Percentiles rank a stretch among this genome's conserved stretches.
Conservation (phyloP, 805 yeast genomes). For the Wickerhamiella kazuoi region DNA sequence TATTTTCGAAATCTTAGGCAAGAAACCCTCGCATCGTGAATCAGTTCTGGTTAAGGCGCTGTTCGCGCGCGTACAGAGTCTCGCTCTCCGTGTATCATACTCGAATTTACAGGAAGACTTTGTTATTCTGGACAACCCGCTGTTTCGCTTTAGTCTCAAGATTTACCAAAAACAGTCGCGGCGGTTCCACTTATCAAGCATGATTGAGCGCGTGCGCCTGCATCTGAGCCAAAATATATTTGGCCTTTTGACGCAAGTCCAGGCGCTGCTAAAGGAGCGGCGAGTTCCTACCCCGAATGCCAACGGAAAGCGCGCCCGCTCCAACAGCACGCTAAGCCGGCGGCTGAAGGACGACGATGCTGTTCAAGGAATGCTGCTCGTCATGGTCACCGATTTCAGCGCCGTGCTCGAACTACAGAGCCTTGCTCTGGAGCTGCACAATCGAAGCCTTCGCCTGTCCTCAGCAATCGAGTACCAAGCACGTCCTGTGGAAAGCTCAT, state of each 20-base stretch:
- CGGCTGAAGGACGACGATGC: neutral
- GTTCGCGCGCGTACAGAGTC: neutral
- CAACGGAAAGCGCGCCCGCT: neutral
- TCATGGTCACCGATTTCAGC: conserved; percentile 8
- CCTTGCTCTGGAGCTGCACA: conserved; percentile 12
- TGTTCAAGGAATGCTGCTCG: neutral
- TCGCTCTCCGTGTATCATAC: conserved; percentile 15
- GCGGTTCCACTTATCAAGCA: neutral
- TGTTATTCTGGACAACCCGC: conserved; percentile 17
- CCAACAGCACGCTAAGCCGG: too few relatives aligned
- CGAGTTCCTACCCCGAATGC: neutral
- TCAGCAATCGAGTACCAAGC: conserved; percentile 7
- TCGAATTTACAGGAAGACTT: conserved; percentile 19
- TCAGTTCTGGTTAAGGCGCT: neutral
- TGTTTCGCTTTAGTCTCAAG: conserved; percentile 11
- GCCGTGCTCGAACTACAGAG: conserved; percentile 8
- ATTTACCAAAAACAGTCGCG: conserved; percentile 2
- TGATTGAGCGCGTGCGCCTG: neutral
- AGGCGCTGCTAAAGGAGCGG: neutral
- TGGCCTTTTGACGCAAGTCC: neutral
- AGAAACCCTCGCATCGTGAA: neutral
- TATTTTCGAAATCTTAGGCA: conserved; percentile 9
- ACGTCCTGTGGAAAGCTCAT: neutral
- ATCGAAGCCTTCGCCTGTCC: conserved; percentile 12
- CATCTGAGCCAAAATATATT: neutral